phyloP scores from a whole-genome alignment of 148 eudicot species.

The Persicaria tinctoria region DNA sequence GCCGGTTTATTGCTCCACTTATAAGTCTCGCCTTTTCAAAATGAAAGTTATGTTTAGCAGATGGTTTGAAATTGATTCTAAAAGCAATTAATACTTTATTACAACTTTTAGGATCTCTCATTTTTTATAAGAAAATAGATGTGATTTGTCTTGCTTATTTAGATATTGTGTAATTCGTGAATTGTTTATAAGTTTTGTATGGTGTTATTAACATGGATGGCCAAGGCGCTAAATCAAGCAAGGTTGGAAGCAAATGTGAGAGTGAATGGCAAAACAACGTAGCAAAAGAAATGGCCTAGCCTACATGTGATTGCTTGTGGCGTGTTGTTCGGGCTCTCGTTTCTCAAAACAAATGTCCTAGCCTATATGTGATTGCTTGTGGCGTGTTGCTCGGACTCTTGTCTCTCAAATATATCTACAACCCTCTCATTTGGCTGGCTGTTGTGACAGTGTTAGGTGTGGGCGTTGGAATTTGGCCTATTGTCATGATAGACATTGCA shows the following conservation, averaged over 20 bases:
- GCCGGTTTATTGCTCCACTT: too few relatives aligned
- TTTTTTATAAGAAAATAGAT: not conserved
- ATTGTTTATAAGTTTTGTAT: not conserved
- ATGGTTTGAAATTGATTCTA: too few relatives aligned
- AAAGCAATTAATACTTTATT: too few relatives aligned
- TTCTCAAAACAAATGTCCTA: too few relatives aligned
- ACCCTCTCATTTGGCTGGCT: constrained; percentile 66
- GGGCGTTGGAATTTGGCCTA: constrained; percentile 55
- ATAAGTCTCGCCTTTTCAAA: too few relatives aligned
- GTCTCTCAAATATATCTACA: constrained; percentile 48
- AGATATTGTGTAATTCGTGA: not conserved
- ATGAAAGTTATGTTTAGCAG: too few relatives aligned
- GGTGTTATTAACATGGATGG: constrained; percentile 19
- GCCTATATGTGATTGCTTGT: too few relatives aligned
- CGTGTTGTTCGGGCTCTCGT: too few relatives aligned
- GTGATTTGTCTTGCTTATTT: not conserved
- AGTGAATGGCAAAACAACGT: constrained; percentile 33
- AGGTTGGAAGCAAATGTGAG: constrained; percentile 70
- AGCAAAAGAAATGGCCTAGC: constrained; percentile 35
- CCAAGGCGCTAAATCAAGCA: constrained; percentile 64
- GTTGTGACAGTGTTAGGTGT: constrained; percentile 51
- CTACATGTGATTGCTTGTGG: too few relatives aligned
- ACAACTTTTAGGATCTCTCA: too few relatives aligned
- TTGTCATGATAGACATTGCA: constrained; percentile 30
- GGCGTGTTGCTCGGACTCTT: too few relatives aligned